Conservation (phyloP, 345 rosid genomes). For the Eucalyptus regnans region DNA sequence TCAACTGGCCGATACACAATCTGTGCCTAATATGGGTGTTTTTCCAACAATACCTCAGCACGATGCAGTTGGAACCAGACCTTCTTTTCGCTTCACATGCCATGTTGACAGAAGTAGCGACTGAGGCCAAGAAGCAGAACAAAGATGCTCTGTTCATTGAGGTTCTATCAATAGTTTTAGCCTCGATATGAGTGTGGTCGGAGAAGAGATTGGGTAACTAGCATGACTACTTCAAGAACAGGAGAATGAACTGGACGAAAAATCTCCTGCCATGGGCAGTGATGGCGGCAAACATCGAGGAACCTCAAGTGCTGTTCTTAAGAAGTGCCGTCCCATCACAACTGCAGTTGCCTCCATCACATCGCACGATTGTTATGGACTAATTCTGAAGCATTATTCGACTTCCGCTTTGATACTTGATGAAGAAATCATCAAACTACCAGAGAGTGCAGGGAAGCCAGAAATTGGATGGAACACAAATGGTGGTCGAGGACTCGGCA, state of each 20-base stretch:
- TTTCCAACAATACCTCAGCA: constrained; percentile 61
- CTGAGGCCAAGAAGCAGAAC: too few relatives aligned
- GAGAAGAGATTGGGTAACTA: too few relatives aligned
- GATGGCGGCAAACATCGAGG: constrained; percentile 52
- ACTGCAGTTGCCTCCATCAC: constrained; percentile 54
- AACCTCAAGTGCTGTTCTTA: constrained; percentile 54
- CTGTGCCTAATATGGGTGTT: constrained; percentile 74
- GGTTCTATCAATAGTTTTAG: too few relatives aligned
- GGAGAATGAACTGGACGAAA: constrained; percentile 37
- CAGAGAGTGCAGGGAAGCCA: constrained; percentile 63
- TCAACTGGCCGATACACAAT: constrained; percentile 48
- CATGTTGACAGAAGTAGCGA: too few relatives aligned
- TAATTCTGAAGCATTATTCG: constrained; percentile 52
- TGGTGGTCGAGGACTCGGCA: constrained; percentile 64
- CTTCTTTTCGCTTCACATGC: too few relatives aligned
- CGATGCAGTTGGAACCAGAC: background rate
- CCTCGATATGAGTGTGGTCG: too few relatives aligned
- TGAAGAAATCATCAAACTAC: constrained; percentile 45
- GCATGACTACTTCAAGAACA: constrained; percentile 25
- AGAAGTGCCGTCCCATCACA: constrained; percentile 55
- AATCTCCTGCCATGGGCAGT: constrained; percentile 63
- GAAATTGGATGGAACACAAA: constrained; percentile 68
- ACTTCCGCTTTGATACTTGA: constrained; percentile 22
- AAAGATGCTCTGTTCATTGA: too few relatives aligned
- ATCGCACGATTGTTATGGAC: constrained; percentile 58